Conservation (phyloP, 164 flowering plant species). For the Vitis labrusca region DNA sequence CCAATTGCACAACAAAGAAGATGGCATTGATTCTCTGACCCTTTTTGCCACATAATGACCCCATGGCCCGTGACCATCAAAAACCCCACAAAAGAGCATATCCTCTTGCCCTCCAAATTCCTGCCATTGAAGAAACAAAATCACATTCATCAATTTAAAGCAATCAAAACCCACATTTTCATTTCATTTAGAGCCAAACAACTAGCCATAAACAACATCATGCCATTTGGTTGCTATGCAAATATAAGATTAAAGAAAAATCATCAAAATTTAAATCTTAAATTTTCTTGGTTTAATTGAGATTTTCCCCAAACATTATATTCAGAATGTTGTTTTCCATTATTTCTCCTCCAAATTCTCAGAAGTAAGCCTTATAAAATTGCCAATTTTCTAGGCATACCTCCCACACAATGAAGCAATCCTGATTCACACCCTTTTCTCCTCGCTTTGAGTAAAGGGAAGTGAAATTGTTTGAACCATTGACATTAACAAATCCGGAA, state of each 20-base stretch:
- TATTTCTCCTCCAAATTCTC: neutral
- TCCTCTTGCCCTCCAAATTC: conserved; percentile 87
- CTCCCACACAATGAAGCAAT: conserved; percentile 91
- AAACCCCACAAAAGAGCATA: conserved; percentile 83
- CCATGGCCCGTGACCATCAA: conserved; percentile 97
- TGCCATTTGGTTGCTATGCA: no score
- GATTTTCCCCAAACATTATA: neutral
- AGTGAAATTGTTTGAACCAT: conserved; percentile 62
- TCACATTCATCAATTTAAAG: neutral
- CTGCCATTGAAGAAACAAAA: conserved; percentile 31
- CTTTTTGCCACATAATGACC: conserved; percentile 78
- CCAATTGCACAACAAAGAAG: conserved; percentile 69
- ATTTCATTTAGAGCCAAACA: neutral
- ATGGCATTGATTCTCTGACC: conserved; percentile 66
- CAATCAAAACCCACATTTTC: neutral
- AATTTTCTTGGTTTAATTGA: no score
- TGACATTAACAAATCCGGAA: conserved; percentile 50
- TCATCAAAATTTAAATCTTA: no score
- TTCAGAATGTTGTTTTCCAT: neutral
- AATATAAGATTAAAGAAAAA: no score
- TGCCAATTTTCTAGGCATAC: conserved; percentile 29
- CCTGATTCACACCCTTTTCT: conserved; percentile 85
- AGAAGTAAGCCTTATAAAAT: neutral
- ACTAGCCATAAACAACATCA: no score
- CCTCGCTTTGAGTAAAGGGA: conserved; percentile 72